phyloP scores from a whole-genome alignment of 495 filamentous ascomycete genomes.

The Paragyromitra xinjiangensis region DNA sequence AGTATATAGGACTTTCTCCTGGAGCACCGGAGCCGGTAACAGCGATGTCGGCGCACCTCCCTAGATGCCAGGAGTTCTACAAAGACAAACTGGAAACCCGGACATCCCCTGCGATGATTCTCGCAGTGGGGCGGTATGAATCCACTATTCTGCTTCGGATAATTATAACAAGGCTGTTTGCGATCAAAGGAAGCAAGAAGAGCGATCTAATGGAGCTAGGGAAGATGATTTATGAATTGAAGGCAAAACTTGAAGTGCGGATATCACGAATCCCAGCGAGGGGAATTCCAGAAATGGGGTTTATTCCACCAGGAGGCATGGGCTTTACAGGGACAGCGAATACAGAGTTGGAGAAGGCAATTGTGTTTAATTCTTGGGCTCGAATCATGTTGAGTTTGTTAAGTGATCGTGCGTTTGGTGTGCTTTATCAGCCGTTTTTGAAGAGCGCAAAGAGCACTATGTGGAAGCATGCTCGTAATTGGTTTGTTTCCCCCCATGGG shows the following conservation, averaged over 20 bases:
- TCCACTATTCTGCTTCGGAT: conserved; percentile 43
- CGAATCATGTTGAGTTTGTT: conserved; percentile 55
- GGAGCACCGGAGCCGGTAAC: conserved; percentile 33
- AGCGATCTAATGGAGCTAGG: conserved; percentile 53
- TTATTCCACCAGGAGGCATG: conserved; percentile 34
- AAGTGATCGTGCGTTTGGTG: conserved; percentile 62
- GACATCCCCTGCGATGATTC: conserved; percentile 52
- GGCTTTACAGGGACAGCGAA: not conserved
- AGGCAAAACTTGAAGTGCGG: conserved; percentile 49
- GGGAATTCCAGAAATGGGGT: conserved; percentile 56
- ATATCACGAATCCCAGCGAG: conserved; percentile 56
- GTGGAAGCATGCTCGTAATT: conserved; percentile 65
- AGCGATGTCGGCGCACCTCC: not conserved
- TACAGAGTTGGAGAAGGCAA: conserved; percentile 24
- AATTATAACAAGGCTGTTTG: conserved; percentile 50
- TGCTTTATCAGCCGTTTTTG: conserved; percentile 67
- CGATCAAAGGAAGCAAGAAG: conserved; percentile 41
- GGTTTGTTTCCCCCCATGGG: conserved; percentile 53
- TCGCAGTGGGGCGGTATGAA: conserved; percentile 54
- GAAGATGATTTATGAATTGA: conserved; percentile 53
- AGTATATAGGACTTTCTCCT: conserved; percentile 49
- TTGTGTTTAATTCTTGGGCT: conserved; percentile 56
- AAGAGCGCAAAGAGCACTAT: conserved; percentile 67
- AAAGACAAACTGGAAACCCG: conserved; percentile 13
- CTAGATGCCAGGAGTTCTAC: conserved; percentile 36